phyloP scores from a whole-genome alignment of 768 basidiomycete genomes.

The Trametes punicea region DNA sequence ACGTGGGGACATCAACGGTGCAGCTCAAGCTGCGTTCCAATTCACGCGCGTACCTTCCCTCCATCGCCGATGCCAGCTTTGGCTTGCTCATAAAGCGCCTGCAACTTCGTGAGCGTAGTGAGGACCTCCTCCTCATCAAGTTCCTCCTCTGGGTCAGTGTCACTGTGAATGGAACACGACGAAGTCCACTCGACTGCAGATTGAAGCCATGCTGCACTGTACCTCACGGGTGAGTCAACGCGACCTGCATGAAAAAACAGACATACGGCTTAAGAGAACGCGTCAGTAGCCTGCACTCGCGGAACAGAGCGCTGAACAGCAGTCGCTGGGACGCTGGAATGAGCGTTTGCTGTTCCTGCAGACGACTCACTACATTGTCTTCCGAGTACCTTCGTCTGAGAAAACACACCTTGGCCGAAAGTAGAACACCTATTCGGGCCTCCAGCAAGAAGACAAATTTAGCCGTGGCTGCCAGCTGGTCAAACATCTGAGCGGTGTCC shows the following conservation, averaged over 20 bases:
- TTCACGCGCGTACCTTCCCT: slow-evolving; percentile 46
- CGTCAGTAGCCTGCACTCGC: slow-evolving; percentile 60
- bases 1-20: too few relatives aligned
- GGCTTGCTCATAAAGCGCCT: slow-evolving; percentile 50
- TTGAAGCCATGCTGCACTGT: slow-evolving; percentile 26
- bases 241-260: not conserved
- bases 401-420: slow-evolving; percentile 54
- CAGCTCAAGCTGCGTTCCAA: too few relatives aligned
- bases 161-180: slow-evolving; percentile 34
- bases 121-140: slow-evolving; percentile 36
- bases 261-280: slow-evolving; percentile 62
- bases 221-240: not conserved
- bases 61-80: slow-evolving; percentile 43
- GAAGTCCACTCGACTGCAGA: slow-evolving; percentile 30
- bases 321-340: slow-evolving; percentile 58
- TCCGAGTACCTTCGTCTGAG: not conserved
- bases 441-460: slow-evolving; percentile 57
- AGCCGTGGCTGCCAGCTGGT: slow-evolving; percentile 6
- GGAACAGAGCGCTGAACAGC: slow-evolving; percentile 57
- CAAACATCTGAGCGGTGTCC: not conserved
- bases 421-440: slow-evolving; percentile 47
- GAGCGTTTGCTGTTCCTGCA: slow-evolving; percentile 50
- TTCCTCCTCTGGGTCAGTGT: slow-evolving; percentile 31
- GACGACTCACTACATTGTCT: not conserved
- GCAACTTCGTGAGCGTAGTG: slow-evolving; percentile 41